Conservation (phyloP, 202 grass and related monocot species). For the Cymbopogon flexuosus region DNA sequence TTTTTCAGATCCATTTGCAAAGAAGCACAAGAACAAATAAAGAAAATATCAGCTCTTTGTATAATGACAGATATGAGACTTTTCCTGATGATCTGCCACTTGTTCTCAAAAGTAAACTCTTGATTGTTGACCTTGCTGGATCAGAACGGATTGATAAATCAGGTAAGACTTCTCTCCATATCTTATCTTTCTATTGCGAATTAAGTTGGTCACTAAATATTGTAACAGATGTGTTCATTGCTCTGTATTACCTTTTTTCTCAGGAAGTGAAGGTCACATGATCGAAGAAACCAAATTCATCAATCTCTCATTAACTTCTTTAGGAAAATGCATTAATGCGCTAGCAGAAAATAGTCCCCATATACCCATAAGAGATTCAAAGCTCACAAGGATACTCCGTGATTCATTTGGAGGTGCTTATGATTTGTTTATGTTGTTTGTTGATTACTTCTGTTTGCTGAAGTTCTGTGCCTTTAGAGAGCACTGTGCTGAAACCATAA, state of each 20-base stretch:
- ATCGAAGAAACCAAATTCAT: conserved; percentile 97
- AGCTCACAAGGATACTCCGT: conserved; percentile 91
- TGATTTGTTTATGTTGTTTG: conserved; percentile 17
- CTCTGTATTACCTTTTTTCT: conserved; percentile 18
- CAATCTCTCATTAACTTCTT: conserved; percentile 87
- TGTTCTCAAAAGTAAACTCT: conserved; percentile 88
- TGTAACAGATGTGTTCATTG: conserved; percentile 8
- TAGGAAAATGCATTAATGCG: conserved; percentile 96
- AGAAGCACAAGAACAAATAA: conserved; percentile 65
- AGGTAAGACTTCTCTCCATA: conserved; percentile 36
- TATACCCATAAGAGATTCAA: conserved; percentile 93
- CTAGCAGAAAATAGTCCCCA: conserved; percentile 88
- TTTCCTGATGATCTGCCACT: conserved; percentile 48
- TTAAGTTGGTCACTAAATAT: background rate
- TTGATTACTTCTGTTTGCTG: conserved; percentile 13
- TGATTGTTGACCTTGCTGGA: conserved; percentile 96
- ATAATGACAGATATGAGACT: conserved; percentile 27
- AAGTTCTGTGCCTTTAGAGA: background rate
- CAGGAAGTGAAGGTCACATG: conserved; percentile 97
- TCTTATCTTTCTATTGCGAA: background rate
- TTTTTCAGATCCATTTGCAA: conserved; percentile 69
- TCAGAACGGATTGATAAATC: conserved; percentile 95
- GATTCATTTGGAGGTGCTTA: conserved; percentile 96
- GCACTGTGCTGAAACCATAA: background rate
- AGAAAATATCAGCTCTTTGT: conserved; percentile 35